Conservation (phyloP, 768 basidiomycete genomes). For the Tubosaeta sp. region DNA sequence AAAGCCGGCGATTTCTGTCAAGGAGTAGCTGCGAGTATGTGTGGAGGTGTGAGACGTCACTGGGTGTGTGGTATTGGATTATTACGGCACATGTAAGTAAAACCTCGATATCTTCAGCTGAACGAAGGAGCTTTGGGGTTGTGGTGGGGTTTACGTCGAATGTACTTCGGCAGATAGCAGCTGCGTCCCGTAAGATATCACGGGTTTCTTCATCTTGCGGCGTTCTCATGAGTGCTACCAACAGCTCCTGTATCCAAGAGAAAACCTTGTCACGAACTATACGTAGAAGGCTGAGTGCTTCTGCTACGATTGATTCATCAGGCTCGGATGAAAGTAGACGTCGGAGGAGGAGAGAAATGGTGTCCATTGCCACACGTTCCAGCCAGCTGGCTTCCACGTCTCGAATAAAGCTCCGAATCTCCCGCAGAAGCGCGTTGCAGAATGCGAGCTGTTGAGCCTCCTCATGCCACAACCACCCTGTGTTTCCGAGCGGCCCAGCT, state of each 20-base stretch:
- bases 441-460: slow-evolving; percentile 33
- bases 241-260: slow-evolving; percentile 35
- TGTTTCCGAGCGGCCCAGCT: slow-evolving; percentile 28
- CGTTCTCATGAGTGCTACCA: slow-evolving; percentile 11
- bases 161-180: slow-evolving; percentile 24
- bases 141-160: slow-evolving; percentile 20
- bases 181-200: slow-evolving; percentile 13
- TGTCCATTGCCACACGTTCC: slow-evolving; percentile 28
- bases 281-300: slow-evolving; percentile 24
- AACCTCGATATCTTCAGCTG: slow-evolving; percentile 23
- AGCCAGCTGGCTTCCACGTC: slow-evolving; percentile 40
- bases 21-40: slow-evolving; percentile 22
- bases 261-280: slow-evolving; percentile 29
- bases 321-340: slow-evolving; percentile 32
- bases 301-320: slow-evolving; percentile 10
- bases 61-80: slow-evolving; percentile 30
- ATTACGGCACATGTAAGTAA: slow-evolving; percentile 32
- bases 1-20: slow-evolving; percentile 30
- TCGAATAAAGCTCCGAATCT: slow-evolving; percentile 31
- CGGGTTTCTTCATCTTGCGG: slow-evolving; percentile 1
- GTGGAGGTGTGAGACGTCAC: neutral
- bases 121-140: slow-evolving; percentile 15
- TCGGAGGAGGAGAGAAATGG: slow-evolving; percentile 28
- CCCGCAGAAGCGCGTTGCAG: slow-evolving; percentile 29
- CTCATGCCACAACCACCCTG: slow-evolving; percentile 35